Evolutionary conservation across 176 grass and related monocot species (phyloP).

Genomic region (bread wheat (Triticum aestivum)): DNA sequence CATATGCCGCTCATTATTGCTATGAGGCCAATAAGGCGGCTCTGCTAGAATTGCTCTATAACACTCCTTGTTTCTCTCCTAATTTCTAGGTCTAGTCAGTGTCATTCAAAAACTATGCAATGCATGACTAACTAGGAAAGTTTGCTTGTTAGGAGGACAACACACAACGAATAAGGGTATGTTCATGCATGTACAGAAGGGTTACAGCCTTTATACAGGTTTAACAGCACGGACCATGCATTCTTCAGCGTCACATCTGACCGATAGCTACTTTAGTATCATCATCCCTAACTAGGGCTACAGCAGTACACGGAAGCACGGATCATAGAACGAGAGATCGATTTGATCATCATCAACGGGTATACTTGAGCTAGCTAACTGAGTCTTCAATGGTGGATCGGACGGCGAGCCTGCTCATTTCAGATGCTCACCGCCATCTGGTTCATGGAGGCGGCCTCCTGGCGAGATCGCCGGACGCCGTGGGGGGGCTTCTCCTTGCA

Average conservation of each 20-base stretch:
- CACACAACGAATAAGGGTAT: constrained; percentile 34
- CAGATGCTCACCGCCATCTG: constrained; percentile 48
- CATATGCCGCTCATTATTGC: too few relatives aligned
- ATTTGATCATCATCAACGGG: neutral
- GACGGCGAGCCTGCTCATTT: neutral
- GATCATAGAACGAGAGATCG: neutral
- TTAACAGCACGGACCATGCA: constrained; percentile 24
- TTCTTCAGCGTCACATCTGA: constrained; percentile 10
- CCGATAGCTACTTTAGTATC: constrained; percentile 14
- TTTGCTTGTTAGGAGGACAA: constrained; percentile 20
- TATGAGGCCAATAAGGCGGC: too few relatives aligned
- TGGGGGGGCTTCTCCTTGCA: constrained; percentile 36
- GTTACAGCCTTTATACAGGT: constrained; percentile 16
- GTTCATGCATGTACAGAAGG: constrained; percentile 30
- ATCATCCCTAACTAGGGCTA: constrained; percentile 29
- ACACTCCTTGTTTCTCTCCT: too few relatives aligned
- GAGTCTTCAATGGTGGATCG: constrained; percentile 1
- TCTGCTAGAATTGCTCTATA: too few relatives aligned
- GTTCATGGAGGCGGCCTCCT: constrained; percentile 35
- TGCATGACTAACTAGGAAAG: neutral
- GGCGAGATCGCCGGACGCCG: neutral
- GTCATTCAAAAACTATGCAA: neutral
- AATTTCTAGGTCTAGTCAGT: too few relatives aligned
- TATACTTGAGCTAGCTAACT: constrained; percentile 30
- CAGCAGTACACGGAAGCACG: neutral